Base-by-base conservation (phyloP, 2,329 filamentous ascomycete genomes). In the Tolypocladium tropicale region DNA sequence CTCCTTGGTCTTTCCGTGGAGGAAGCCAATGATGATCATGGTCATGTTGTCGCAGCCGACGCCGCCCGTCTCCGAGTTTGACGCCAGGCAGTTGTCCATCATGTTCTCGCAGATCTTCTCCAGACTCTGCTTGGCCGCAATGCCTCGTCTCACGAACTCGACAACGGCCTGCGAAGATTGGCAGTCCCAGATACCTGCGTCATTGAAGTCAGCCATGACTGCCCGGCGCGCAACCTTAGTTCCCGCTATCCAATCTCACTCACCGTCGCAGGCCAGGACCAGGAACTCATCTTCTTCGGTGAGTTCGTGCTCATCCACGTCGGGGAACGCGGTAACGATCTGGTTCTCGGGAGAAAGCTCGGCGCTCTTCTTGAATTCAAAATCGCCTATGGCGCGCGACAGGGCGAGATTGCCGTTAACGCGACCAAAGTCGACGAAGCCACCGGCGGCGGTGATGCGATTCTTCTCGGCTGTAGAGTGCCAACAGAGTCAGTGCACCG, bases 21-120 rank as follows among this genome's bases (percentile, higher is more conserved):
- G 82, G 70, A 99, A 84, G 63, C 88, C 94, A 68, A 99, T 78
- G 62, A 99, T 82, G 65, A 87, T 78, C 88, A 99, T 97, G 64
- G 94, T 99, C 94, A 99, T 99, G 79, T 99, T 99, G 78, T 99
- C 94, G 73, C 94, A 99, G 59, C 94, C 94, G 59, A 99, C 93
- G 61, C 94, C 94, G 55, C 94, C 94, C 34, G 93, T 96, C 76
- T 99, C 94, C 63, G 92, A 96, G 81, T 95, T 97, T 59, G 92
- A 95, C 43, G 94, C 92, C 62, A 99, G 80, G 71, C 94, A 99
- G 78, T 97, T 99, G 78, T 99, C 93, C 94, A 99, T 99, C 90
- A 99, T 96, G 77, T 99, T 99, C 76, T 99, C 94, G 73, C 93
- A 97, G 67, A 99, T 97, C 71, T 89, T 89, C 56, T 92, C 85